Base-by-base conservation (phyloP, 768 basidiomycete genomes). In the Tylopilus rubrobrunneus region DNA sequence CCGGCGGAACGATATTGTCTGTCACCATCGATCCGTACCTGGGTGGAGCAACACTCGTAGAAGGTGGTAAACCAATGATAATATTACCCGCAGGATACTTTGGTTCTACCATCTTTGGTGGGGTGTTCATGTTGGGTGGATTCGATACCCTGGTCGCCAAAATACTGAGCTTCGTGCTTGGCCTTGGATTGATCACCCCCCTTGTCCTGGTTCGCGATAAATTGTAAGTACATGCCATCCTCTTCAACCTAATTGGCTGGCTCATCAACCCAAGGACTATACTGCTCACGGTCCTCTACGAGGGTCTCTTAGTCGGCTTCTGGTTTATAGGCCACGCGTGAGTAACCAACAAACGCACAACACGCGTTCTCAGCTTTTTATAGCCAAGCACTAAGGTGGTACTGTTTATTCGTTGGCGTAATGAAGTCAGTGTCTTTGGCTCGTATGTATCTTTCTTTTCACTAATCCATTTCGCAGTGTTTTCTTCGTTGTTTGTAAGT, bases 241-340 rank as follows among this genome's bases (percentile, higher is more conserved):
- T 53, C 50, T 29, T 29, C 37, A 7, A 23, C 33, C 33, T 39
- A 11, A 42, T 29, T 31, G 40, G 50, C 44, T 49, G 49, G 31
- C 58, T 68, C 28, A 62, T 49, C 54, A 31, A 23, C 43, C 48
- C 10, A 68, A 97, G 94, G 55, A 96, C 94, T 25, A 93, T 95
- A 61, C 55, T 88, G 10, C 79, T 96, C 40, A 94, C 91, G 23
- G 61, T 90, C 23, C 67, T 84, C 10, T 95, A 92, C 61, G 93
- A 97, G 69, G 92, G 81, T 9, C 72, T 97, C 23, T 76, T 98
- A 45, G 81, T 98, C 52, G 94, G 91, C 0, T 90, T 98, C 60
- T 97, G 95, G 94, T 97, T 96, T 67, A 84, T 94, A 42, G 92
- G 87, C 65, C 95, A 98, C 68, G 93, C 79, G 92, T 87, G 69